phyloP scores from a whole-genome alignment of 345 rosid species.

The Mercurialis annua region DNA sequence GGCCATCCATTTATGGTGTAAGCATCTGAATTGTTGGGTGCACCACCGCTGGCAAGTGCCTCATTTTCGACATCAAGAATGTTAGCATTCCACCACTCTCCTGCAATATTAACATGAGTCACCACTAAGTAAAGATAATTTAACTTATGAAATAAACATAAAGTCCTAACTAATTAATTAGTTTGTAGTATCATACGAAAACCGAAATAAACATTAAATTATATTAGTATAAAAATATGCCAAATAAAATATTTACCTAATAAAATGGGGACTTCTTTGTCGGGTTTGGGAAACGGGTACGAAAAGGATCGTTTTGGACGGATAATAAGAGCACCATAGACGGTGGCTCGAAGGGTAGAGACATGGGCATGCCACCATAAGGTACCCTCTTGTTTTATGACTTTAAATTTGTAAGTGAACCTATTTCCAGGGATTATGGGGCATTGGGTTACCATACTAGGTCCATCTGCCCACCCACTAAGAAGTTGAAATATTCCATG shows the following conservation, averaged over 20 bases:
- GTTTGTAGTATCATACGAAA: no score
- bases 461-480: slow-evolving; percentile 89
- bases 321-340: slow-evolving; percentile 76
- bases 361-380: slow-evolving; percentile 96
- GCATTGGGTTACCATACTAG: slow-evolving; percentile 70
- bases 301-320: slow-evolving; percentile 55
- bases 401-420: slow-evolving; percentile 59
- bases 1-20: slow-evolving; percentile 86
- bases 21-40: slow-evolving; percentile 67
- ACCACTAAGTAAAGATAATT: no score
- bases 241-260: no score
- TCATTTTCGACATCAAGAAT: slow-evolving; percentile 52
- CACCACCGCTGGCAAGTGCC: slow-evolving; percentile 52
- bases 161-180: no score
- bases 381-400: slow-evolving; percentile 76
- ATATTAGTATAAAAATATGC: no score
- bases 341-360: slow-evolving; percentile 71
- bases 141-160: no score
- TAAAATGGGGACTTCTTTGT: slow-evolving; percentile 67
- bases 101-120: slow-evolving; percentile 29
- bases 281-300: slow-evolving; percentile 77
- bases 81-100: slow-evolving; percentile 93
- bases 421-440: slow-evolving; percentile 62
- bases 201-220: no score
- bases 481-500: slow-evolving; percentile 70